A percentile compares a stretch with the other conserved stretches of the same genome.
These are phyloP conservation scores for Ophiocordyceps camponoti-floridani DNA, from an alignment of 2,329 filamentous ascomycete genomes.

Conservation along the genomic window DNA sequence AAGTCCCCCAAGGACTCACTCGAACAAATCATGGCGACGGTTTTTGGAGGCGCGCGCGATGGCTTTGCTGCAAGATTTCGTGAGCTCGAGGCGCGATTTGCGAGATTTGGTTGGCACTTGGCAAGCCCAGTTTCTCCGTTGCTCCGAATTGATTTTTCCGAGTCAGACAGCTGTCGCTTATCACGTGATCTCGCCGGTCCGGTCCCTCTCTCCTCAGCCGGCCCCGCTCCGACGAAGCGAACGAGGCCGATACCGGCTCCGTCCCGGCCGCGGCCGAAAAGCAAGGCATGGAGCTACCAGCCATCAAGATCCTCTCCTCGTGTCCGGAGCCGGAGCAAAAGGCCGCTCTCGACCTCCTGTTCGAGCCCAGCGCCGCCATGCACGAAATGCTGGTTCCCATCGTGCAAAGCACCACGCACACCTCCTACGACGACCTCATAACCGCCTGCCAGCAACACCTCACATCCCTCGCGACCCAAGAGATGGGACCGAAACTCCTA, in stretches of 20 bases:
- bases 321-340: conserved; percentile 37
- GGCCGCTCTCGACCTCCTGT: conserved; percentile 55
- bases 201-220: too few relatives aligned
- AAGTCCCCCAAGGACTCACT: conserved; percentile 13
- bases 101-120: not conserved
- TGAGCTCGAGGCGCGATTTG: not conserved
- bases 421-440: conserved; percentile 53
- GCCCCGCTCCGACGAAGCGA: too few relatives aligned
- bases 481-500: conserved; percentile 33
- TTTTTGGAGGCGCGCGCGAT: conserved; percentile 6
- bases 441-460: conserved; percentile 35
- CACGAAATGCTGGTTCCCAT: conserved; percentile 54
- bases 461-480: not conserved
- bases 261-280: not conserved
- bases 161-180: too few relatives aligned
- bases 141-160: not conserved
- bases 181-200: too few relatives aligned
- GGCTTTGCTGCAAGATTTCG: too few relatives aligned
- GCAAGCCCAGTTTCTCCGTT: not conserved
- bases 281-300: conserved; percentile 26
- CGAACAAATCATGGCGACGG: conserved; percentile 28
- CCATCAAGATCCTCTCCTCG: conserved; percentile 33
- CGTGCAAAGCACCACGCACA: conserved; percentile 37
- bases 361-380: conserved; percentile 64
- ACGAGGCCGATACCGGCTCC: too few relatives aligned